Evolutionary conservation across 495 filamentous ascomycete species (phyloP).

Genomic region (Aspergillus nidulans): DNA sequence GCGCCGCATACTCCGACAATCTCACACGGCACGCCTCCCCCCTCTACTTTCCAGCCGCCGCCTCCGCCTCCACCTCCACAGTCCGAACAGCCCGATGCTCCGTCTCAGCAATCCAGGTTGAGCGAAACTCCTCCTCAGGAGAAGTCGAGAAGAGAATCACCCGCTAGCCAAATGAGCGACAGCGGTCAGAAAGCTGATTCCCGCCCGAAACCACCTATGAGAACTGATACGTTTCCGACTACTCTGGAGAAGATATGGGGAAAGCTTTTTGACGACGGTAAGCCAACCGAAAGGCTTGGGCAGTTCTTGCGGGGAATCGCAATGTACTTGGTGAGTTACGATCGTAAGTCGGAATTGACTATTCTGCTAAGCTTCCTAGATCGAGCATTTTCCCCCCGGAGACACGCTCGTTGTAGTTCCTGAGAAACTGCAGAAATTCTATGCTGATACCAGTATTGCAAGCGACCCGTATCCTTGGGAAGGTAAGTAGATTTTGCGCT

Average conservation of each 20-base stretch:
- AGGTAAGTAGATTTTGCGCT: slow-evolving; percentile 30
- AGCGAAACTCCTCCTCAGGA: slow-evolving; percentile 20
- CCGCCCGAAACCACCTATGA: slow-evolving; percentile 41
- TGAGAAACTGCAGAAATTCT: slow-evolving; percentile 75
- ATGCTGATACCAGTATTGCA: slow-evolving; percentile 57
- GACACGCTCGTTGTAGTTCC: slow-evolving; percentile 77
- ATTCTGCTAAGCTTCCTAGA: slow-evolving; percentile 39
- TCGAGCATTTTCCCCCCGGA: slow-evolving; percentile 69
- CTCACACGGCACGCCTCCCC: slow-evolving; percentile 22
- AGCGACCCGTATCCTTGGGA: slow-evolving; percentile 66
- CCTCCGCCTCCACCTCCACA: slow-evolving; percentile 42
- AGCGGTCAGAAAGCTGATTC: slow-evolving; percentile 21
- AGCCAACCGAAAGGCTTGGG: slow-evolving; percentile 62
- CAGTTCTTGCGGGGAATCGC: slow-evolving; percentile 75
- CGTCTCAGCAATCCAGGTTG: slow-evolving; percentile 23
- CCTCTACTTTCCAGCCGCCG: slow-evolving; percentile 23
- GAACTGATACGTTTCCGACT: slow-evolving; percentile 47
- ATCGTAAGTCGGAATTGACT: background rate
- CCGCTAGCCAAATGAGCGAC: slow-evolving; percentile 36
- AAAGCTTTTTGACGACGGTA: slow-evolving; percentile 65
- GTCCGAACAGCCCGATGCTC: slow-evolving; percentile 20
- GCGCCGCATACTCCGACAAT: slow-evolving; percentile 21
- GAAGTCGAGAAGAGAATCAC: slow-evolving; percentile 25
- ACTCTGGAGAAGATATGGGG: slow-evolving; percentile 72
- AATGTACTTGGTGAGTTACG: slow-evolving; percentile 62